These are phyloP conservation scores for Apiotrichum siamense DNA, from an alignment of 1,284 basidiomycete species.

Conservation along the genomic window DNA sequence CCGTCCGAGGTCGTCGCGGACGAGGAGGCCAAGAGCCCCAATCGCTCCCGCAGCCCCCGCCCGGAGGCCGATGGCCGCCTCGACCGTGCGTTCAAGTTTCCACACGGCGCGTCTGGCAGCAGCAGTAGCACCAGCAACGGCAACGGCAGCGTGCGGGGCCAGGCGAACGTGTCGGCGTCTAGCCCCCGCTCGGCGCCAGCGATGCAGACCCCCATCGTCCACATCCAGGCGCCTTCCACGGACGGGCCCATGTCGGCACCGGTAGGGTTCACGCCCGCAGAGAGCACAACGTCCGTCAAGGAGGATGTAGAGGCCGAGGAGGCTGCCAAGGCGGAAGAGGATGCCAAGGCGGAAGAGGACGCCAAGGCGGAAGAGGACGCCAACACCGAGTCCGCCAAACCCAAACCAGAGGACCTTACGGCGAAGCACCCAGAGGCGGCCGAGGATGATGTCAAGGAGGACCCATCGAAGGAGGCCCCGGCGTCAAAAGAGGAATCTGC, in stretches of 20 bases:
- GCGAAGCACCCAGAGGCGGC: background rate
- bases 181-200: background rate
- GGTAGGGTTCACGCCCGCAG: constrained; percentile 8
- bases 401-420: background rate
- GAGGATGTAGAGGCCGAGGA: constrained; percentile 1
- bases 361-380: background rate
- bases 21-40: background rate
- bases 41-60: constrained; percentile 38
- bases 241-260: constrained; percentile 18
- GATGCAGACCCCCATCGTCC: constrained; percentile 13
- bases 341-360: constrained; percentile 4
- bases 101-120: constrained; percentile 8
- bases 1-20: constrained; percentile 1
- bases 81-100: constrained; percentile 46
- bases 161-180: no score
- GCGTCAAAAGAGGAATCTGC: no score
- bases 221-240: constrained; percentile 18
- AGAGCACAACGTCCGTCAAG: background rate
- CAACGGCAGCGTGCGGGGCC: no score
- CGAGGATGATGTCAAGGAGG: background rate
- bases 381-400: background rate
- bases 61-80: constrained; percentile 45
- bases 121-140: background rate
- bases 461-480: background rate
- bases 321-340: background rate